Percentiles rank a stretch among this genome's conserved stretches.
Conservation (phyloP, 306 rosid genomes). For the Carpinus viminea region DNA sequence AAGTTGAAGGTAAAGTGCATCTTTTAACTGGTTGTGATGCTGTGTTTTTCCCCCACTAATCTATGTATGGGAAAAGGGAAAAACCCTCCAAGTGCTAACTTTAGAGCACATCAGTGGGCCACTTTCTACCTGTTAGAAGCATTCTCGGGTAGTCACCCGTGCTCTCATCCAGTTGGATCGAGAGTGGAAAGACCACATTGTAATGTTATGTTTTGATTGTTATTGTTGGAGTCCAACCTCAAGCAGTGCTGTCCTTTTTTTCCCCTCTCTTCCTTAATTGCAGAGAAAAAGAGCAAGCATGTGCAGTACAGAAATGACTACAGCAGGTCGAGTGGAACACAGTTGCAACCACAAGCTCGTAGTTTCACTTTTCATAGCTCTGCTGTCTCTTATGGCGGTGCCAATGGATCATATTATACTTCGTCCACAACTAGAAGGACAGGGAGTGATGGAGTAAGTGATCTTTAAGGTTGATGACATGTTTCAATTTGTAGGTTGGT, state of each 20-base stretch:
- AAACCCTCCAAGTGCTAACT: too few relatives aligned
- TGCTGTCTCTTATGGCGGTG: constrained; percentile 62
- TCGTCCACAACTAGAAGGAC: constrained; percentile 64
- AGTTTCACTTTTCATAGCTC: constrained; percentile 85
- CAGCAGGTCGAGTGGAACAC: constrained; percentile 22
- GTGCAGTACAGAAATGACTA: constrained; percentile 38
- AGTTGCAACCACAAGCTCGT: constrained; percentile 56
- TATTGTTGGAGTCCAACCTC: constrained; percentile 11
- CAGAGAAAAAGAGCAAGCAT: constrained; percentile 57
- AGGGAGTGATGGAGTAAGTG: constrained; percentile 88
- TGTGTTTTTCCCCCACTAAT: too few relatives aligned
- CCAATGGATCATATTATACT: constrained; percentile 67
- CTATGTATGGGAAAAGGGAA: too few relatives aligned
- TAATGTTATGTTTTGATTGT: background rate
- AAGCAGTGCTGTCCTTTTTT: background rate
- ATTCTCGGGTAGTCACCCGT: too few relatives aligned
- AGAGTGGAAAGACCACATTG: background rate
- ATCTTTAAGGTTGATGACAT: constrained; percentile 8
- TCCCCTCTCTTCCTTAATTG: background rate
- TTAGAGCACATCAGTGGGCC: too few relatives aligned
- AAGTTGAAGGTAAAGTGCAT: constrained; percentile 49
- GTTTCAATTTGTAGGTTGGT: background rate
- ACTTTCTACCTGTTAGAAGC: too few relatives aligned
- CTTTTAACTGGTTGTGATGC: background rate
- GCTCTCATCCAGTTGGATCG: too few relatives aligned